Percentiles rank a stretch among this genome's conserved stretches.
phyloP scores from a whole-genome alignment of 257 asterid genomes.

The Ligustrum vulgare region DNA sequence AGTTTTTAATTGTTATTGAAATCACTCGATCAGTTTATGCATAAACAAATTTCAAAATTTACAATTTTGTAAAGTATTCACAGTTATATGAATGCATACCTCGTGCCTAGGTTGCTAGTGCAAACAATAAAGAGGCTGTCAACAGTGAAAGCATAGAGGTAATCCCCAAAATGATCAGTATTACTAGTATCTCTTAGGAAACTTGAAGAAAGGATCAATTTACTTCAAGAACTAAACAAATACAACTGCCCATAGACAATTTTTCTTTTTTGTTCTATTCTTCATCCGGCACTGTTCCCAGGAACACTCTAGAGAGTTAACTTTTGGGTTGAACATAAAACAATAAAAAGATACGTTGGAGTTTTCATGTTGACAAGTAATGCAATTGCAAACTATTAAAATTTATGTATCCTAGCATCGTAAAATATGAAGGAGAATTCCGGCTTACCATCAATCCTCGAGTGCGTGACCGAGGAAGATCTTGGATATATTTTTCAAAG shows the following conservation, averaged over 20 bases:
- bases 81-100: neutral
- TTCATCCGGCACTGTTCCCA: neutral
- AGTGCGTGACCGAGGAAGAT: constrained; percentile 33
- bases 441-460: constrained; percentile 36
- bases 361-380: neutral
- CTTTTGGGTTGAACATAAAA: neutral
- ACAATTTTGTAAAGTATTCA: neutral
- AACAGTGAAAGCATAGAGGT: neutral
- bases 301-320: neutral
- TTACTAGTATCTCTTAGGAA: neutral
- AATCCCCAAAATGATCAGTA: neutral
- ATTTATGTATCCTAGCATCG: neutral
- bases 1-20: no score
- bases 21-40: neutral
- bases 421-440: neutral
- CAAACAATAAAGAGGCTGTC: neutral
- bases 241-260: neutral
- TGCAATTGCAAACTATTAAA: neutral
- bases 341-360: neutral
- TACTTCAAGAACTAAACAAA: neutral
- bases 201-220: neutral
- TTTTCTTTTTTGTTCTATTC: neutral
- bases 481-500: constrained; percentile 28
- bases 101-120: neutral
- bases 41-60: neutral